Conservation (phyloP, 768 basidiomycete genomes). For the Auricularia heimuer region DNA sequence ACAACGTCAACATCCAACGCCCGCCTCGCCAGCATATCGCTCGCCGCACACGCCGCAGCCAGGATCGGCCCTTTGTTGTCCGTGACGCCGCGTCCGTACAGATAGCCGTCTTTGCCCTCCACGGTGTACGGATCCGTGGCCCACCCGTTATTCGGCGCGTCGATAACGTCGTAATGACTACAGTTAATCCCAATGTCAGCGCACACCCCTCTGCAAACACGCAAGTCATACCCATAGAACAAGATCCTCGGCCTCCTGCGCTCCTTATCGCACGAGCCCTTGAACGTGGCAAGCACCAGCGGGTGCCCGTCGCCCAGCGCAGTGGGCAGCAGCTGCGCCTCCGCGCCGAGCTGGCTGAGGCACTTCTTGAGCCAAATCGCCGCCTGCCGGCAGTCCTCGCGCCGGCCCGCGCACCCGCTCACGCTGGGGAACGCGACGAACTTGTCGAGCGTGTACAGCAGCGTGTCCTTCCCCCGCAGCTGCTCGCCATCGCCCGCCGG, state of each 20-base stretch:
- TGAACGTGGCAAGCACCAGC: constrained; percentile 81
- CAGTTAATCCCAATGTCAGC: too few relatives aligned
- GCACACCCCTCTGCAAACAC: too few relatives aligned
- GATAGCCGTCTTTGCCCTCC: constrained; percentile 75
- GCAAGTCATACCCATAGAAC: constrained; percentile 73
- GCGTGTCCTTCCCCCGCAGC: constrained; percentile 39
- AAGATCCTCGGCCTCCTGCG: constrained; percentile 57
- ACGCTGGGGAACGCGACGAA: constrained; percentile 86
- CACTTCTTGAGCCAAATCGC: constrained; percentile 90
- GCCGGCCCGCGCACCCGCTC: constrained; percentile 52
- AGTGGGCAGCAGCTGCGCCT: constrained; percentile 27
- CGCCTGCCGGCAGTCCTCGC: constrained; percentile 87
- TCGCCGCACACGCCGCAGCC: constrained; percentile 82
- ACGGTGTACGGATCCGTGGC: constrained; percentile 73
- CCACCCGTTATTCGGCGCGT: constrained; percentile 67
- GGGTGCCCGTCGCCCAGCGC: constrained; percentile 54
- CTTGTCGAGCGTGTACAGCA: constrained; percentile 71
- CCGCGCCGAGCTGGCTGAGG: constrained; percentile 78
- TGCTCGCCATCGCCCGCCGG: not conserved
- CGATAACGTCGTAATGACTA: constrained; percentile 99
- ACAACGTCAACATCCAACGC: constrained; percentile 80
- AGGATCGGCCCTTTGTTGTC: constrained; percentile 96
- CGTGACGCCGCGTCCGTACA: constrained; percentile 84
- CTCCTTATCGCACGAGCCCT: constrained; percentile 49
- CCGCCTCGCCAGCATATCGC: constrained; percentile 61